phyloP scores from a whole-genome alignment of 2,329 filamentous ascomycete genomes.

The Pseudogymnoascus sp. region DNA sequence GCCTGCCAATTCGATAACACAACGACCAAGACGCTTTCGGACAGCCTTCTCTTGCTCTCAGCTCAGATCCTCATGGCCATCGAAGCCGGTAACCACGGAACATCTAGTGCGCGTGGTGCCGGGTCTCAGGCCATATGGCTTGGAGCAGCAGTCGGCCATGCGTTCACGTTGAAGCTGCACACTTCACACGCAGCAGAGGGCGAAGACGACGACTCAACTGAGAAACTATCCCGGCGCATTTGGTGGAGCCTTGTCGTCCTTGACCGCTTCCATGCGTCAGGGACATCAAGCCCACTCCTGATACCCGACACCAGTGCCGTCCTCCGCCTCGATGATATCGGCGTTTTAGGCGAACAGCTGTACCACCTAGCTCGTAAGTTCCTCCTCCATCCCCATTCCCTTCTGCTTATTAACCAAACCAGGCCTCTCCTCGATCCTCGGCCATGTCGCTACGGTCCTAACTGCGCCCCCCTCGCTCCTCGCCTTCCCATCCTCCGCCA shows the following conservation, averaged over 20 bases:
- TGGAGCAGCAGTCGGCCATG: constrained; percentile 58
- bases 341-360: constrained; percentile 53
- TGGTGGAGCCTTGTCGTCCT: constrained; percentile 69
- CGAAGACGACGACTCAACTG: constrained; percentile 51
- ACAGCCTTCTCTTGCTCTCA: constrained; percentile 53
- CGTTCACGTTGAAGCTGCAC: constrained; percentile 59
- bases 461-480: constrained; percentile 35
- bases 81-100: constrained; percentile 51
- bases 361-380: constrained; percentile 60
- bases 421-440: constrained; percentile 54
- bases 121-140: constrained; percentile 47
- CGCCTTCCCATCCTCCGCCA: constrained; percentile 32
- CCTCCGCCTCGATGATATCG: constrained; percentile 51
- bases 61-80: constrained; percentile 60
- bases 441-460: constrained; percentile 44
- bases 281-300: constrained; percentile 53
- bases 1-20: constrained; percentile 39
- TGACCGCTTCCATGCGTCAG: constrained; percentile 67
- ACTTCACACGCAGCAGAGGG: constrained; percentile 38
- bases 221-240: constrained; percentile 54
- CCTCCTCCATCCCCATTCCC: neutral
- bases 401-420: neutral
- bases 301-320: constrained; percentile 58
- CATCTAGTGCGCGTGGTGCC: constrained; percentile 37
- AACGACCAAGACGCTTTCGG: constrained; percentile 31